phyloP scores from a whole-genome alignment of 257 asterid species.

The Solanum acaule region DNA sequence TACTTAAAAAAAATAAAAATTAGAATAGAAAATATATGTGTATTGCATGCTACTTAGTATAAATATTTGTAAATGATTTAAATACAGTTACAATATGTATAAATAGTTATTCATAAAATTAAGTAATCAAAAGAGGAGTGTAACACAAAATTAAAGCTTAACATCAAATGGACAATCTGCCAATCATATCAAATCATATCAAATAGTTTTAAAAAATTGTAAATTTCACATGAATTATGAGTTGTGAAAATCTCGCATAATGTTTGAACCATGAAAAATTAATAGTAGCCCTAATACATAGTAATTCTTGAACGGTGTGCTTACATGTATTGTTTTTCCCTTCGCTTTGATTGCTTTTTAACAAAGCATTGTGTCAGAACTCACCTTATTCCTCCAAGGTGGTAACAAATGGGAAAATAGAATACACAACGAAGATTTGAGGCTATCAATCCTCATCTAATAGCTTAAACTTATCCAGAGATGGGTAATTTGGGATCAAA shows the following conservation, averaged over 20 bases:
- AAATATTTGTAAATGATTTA: too few species aligned
- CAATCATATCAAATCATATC: background rate
- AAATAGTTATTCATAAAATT: background rate
- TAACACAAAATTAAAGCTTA: too few species aligned
- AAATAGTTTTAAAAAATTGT: too few species aligned
- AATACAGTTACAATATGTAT: too few species aligned
- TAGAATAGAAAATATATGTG: background rate
- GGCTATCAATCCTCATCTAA: background rate
- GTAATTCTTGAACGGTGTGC: background rate
- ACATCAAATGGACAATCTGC: background rate
- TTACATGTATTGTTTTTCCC: background rate
- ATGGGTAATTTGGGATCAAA: too few species aligned
- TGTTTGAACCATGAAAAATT: background rate
- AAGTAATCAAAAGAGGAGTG: background rate
- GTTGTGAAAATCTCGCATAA: too few species aligned
- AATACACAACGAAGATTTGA: background rate
- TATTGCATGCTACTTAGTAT: too few species aligned
- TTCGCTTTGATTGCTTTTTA: too few species aligned
- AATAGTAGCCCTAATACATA: background rate
- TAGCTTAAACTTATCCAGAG: too few species aligned
- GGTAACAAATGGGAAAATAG: background rate
- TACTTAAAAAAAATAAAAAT: too few species aligned
- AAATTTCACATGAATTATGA: too few species aligned
- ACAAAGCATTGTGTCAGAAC: background rate
- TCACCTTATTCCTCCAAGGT: background rate